Evolutionary conservation across 2,329 filamentous ascomycete genomes (phyloP), one percentile per base, ranked within the genome.

Genomic region (Aspergillus sp.): DNA sequence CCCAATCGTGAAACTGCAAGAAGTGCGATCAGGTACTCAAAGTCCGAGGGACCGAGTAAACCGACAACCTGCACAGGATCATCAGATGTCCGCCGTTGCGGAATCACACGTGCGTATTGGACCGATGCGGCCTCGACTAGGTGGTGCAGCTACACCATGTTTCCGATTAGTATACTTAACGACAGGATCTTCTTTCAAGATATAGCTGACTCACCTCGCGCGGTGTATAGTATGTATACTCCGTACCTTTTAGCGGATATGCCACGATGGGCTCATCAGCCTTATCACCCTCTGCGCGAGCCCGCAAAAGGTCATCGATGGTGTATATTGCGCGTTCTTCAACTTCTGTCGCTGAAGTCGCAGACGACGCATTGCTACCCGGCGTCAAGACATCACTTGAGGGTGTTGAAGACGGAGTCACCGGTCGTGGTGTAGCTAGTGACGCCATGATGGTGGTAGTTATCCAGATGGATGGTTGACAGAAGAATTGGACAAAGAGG

Each of bases 61-160:
- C 62, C 65, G 22, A 68, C 63, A 0, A 68, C 64, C 38, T 63
- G 61, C 5, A 67, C 64, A 0, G 64, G 55, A 42, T 67, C 64
- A 5, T 50, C 49, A 4, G 66, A 66, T 15, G 56, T 59, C 6
- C 42, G 39, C 6, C 64, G 62, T 22, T 64, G 64, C 1, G 62
- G 61, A 22, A 67, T 62, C 2, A 49, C 24, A 15, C 55, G 58
- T 5, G 64, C 39, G 43, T 64, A 63, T 34, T 62, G 51, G 2
- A 62, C 51, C 13, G 63, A 47, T 6, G 64, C 64, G 3, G 61
- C 56, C 22, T 66, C 62, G 15, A 64, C 64, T 9, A 63, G 53
- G 6, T 17, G 48, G 41, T 64, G 20, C 9, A 67, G 44, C 64
- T 67, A 44, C 26, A 30, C 11, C 32, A 18, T 20, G 4, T 15